phyloP scores from a whole-genome alignment of 2,329 filamentous ascomycete genomes.

The Aspergillus vadensis region DNA sequence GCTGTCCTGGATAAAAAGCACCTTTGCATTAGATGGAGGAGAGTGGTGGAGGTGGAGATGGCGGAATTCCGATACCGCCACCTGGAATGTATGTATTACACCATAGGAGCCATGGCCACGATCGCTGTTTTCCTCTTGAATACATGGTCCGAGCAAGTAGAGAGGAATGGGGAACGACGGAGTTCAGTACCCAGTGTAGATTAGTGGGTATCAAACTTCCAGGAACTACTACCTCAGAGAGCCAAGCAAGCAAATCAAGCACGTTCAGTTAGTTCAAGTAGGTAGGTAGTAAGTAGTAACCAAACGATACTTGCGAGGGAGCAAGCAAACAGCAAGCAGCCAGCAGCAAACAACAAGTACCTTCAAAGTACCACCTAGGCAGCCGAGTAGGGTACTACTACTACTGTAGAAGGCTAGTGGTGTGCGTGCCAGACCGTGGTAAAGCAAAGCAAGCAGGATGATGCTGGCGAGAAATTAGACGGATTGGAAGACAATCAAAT shows the following conservation, averaged over 20 bases:
- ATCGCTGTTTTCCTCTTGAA: not conserved
- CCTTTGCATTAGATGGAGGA: not conserved
- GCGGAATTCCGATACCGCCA: not conserved
- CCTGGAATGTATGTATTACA: not conserved
- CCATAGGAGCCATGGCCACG: not conserved
- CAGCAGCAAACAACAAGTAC: not conserved
- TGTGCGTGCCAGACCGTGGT: no score
- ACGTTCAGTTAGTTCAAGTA: not conserved
- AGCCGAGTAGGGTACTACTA: no score
- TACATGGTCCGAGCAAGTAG: not conserved
- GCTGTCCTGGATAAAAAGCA: not conserved
- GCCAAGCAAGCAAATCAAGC: not conserved
- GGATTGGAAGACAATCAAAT: constrained; percentile 4
- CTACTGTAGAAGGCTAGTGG: no score
- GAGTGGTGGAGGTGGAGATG: not conserved
- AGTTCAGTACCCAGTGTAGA: not conserved
- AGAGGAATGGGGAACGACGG: not conserved
- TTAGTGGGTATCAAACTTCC: not conserved
- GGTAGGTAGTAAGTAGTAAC: not conserved
- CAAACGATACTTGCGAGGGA: not conserved
- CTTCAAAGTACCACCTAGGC: no score
- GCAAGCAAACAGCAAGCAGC: not conserved
- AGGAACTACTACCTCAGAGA: not conserved
- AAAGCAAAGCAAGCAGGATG: not conserved
- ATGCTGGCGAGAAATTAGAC: not conserved